phyloP scores from a whole-genome alignment of 805 yeast species.

The Lipomyces kockii region DNA sequence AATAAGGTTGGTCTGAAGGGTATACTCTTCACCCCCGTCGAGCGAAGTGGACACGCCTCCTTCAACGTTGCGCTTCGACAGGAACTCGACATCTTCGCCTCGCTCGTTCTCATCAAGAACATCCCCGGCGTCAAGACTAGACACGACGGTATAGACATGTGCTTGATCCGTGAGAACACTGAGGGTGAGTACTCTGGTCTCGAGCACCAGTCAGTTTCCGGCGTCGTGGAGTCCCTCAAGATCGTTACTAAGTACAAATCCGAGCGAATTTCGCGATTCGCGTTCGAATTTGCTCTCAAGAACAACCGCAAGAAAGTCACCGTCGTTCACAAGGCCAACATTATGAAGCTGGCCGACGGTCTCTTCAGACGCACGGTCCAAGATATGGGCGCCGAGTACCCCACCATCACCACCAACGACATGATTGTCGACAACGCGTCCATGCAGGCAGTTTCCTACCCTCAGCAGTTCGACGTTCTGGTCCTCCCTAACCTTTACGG shows the following conservation, averaged over 20 bases:
- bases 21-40: constrained; percentile 87
- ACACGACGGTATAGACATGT: constrained; percentile 86
- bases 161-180: constrained; percentile 97
- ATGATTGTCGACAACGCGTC: constrained; percentile 98
- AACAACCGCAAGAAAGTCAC: constrained; percentile 92
- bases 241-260: constrained; percentile 92
- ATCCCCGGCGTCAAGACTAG: constrained; percentile 93
- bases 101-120: constrained; percentile 90
- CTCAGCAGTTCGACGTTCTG: constrained; percentile 96
- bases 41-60: constrained; percentile 77
- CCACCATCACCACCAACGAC: constrained; percentile 80
- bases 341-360: constrained; percentile 98
- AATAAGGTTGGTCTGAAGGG: constrained; percentile 97
- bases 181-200: constrained; percentile 99
- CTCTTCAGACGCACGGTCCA: constrained; percentile 92
- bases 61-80: constrained; percentile 95
- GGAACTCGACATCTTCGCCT: constrained; percentile 93
- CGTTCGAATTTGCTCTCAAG: constrained; percentile 91
- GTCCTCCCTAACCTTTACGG: constrained; percentile 99
- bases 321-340: constrained; percentile 98
- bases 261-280: constrained; percentile 96
- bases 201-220: constrained; percentile 96
- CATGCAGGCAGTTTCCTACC: constrained; percentile 98
- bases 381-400: constrained; percentile 82
- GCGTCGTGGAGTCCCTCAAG: constrained; percentile 92